A percentile compares a stretch with the other conserved stretches of the same genome.
Conservation (phyloP, 2,329 filamentous ascomycete genomes). For the Exophiala spinifera region DNA sequence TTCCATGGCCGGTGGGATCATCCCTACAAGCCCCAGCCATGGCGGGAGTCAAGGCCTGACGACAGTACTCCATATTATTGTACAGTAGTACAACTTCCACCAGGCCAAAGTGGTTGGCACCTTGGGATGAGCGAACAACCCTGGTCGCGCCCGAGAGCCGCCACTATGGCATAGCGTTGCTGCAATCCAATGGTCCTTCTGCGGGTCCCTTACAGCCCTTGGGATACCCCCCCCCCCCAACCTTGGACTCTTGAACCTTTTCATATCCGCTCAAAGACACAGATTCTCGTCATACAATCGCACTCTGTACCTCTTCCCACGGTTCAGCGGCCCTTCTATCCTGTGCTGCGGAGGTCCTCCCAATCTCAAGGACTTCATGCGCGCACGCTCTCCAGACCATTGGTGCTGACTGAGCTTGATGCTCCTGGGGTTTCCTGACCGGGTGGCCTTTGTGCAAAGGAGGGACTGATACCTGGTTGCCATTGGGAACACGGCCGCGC, state of each 20-base stretch:
- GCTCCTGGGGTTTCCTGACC: slow-evolving; percentile 5
- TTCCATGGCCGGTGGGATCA: slow-evolving; percentile 21
- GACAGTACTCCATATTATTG: slow-evolving; percentile 15
- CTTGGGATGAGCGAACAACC: slow-evolving; percentile 6
- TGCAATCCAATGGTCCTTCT: slow-evolving; percentile 19
- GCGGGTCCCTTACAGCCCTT: slow-evolving; percentile 18
- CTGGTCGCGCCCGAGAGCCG: slow-evolving; percentile 17
- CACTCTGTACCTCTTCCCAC: slow-evolving; percentile 13
- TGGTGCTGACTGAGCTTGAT: background rate
- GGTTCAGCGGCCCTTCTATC: slow-evolving; percentile 3
- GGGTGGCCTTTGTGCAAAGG: slow-evolving; percentile 9
- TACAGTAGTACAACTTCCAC: too few species aligned
- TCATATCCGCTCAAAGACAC: slow-evolving; percentile 16
- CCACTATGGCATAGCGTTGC: slow-evolving; percentile 16
- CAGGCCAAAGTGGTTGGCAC: slow-evolving; percentile 7
- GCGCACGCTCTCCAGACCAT: slow-evolving; percentile 2
- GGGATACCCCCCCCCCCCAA: slow-evolving; percentile 15
- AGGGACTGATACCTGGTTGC: background rate
- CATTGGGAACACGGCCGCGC: background rate
- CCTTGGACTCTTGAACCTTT: slow-evolving; percentile 21
- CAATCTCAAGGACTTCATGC: slow-evolving; percentile 8
- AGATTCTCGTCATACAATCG: slow-evolving; percentile 16
- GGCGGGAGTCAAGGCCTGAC: slow-evolving; percentile 17
- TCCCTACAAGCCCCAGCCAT: slow-evolving; percentile 14
- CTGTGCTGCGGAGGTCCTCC: slow-evolving; percentile 9